Percentiles rank a stretch among this genome's conserved stretches.
Conservation (phyloP, 768 basidiomycete species). For the Pulveroboletus frians region DNA sequence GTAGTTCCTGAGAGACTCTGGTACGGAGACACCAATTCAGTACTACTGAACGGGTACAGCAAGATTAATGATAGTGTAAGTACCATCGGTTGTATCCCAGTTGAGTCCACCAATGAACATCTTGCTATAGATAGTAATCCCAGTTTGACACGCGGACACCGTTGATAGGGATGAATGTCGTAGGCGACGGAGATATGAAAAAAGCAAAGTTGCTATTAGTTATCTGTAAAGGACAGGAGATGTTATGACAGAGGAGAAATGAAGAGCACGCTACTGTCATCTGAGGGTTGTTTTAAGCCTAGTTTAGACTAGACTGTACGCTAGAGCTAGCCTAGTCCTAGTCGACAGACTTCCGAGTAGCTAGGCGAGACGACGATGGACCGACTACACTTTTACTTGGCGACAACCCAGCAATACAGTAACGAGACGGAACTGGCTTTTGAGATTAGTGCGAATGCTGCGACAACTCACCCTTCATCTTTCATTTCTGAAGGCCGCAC, state of each 20-base stretch:
- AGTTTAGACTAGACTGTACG: slow-evolving; percentile 77
- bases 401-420: slow-evolving; percentile 24
- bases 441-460: slow-evolving; percentile 7
- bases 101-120: slow-evolving; percentile 99
- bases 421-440: slow-evolving; percentile 5
- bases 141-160: slow-evolving; percentile 22
- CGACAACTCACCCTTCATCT: slow-evolving; percentile 89
- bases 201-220: slow-evolving; percentile 69
- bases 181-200: slow-evolving; percentile 32
- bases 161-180: slow-evolving; percentile 24
- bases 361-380: slow-evolving; percentile 38
- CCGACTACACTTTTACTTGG: slow-evolving; percentile 37
- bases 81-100: slow-evolving; percentile 99
- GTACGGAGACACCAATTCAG: slow-evolving; percentile 32
- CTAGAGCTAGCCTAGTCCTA: slow-evolving; percentile 72
- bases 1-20: slow-evolving; percentile 78
- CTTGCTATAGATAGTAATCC: slow-evolving; percentile 63
- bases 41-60: slow-evolving; percentile 37
- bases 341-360: slow-evolving; percentile 53
- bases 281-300: slow-evolving; percentile 57
- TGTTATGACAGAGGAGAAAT: slow-evolving; percentile 54
- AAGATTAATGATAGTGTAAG: slow-evolving; percentile 37
- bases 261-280: slow-evolving; percentile 72
- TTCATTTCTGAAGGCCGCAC: slow-evolving; percentile 89
- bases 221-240: slow-evolving; percentile 62